Evolutionary conservation across 257 asterid species (phyloP).

Genomic region (Nemophila menziesii): DNA sequence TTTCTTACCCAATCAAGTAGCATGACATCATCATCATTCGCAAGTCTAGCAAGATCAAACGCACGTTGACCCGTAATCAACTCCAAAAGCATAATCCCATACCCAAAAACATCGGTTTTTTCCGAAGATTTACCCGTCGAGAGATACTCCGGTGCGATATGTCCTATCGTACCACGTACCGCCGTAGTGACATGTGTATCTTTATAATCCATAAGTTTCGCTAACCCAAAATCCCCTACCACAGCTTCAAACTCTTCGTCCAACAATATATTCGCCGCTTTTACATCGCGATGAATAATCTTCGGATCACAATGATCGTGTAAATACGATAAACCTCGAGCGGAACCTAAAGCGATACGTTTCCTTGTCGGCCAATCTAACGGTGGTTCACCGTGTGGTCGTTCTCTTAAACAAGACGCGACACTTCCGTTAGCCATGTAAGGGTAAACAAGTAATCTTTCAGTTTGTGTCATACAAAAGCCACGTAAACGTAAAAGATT

Average conservation of each 20-base stretch:
- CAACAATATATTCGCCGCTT: slow-evolving; percentile 42
- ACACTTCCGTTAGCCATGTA: slow-evolving; percentile 54
- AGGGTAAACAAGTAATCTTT: slow-evolving; percentile 43
- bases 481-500: slow-evolving; percentile 44
- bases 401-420: slow-evolving; percentile 45
- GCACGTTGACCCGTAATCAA: slow-evolving; percentile 47
- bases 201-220: slow-evolving; percentile 49
- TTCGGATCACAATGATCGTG: slow-evolving; percentile 50
- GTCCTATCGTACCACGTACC: slow-evolving; percentile 51
- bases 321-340: slow-evolving; percentile 40
- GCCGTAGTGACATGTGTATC: slow-evolving; percentile 52
- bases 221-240: slow-evolving; percentile 50
- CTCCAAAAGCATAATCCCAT: slow-evolving; percentile 49
- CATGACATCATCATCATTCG: slow-evolving; percentile 49
- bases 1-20: slow-evolving; percentile 41
- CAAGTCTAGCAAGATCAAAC: slow-evolving; percentile 47
- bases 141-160: slow-evolving; percentile 46
- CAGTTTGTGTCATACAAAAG: slow-evolving; percentile 52
- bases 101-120: slow-evolving; percentile 48
- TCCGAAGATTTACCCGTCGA: slow-evolving; percentile 48
- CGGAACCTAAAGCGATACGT: slow-evolving; percentile 44
- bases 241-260: slow-evolving; percentile 53
- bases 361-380: slow-evolving; percentile 45
- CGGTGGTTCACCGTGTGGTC: slow-evolving; percentile 36
- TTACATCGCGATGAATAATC: slow-evolving; percentile 48